Evolutionary conservation across 23 red algal genomes (phyloP).

Genomic region (Gracilaria domingensis): DNA sequence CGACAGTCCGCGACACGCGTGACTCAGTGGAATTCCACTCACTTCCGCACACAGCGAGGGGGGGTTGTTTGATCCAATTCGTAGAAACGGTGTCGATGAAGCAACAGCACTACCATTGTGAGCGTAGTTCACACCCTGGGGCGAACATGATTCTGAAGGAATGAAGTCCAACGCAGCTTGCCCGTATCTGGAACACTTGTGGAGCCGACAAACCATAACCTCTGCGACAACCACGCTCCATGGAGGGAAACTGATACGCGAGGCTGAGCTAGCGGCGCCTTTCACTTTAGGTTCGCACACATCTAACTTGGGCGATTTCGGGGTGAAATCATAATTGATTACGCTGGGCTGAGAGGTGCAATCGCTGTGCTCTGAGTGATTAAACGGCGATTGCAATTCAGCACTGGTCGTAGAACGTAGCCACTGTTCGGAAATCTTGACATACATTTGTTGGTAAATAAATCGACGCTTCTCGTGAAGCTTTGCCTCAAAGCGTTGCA

Average conservation of each 20-base stretch:
- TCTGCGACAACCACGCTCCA: constrained; percentile 25
- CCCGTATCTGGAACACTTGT: constrained; percentile 41
- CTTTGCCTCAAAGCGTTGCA: constrained; percentile 30
- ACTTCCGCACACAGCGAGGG: constrained; percentile 27
- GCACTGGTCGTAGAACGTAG: constrained; percentile 17
- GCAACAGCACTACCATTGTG: neutral
- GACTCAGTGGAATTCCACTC: constrained; percentile 36
- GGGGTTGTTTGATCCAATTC: constrained; percentile 40
- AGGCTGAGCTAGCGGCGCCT: neutral
- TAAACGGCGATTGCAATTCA: neutral
- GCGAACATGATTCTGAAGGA: neutral
- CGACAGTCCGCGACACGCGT: constrained; percentile 36
- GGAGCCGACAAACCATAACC: constrained; percentile 47
- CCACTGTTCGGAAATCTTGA: constrained; percentile 67
- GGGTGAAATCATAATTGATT: neutral
- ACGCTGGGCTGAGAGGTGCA: constrained; percentile 3
- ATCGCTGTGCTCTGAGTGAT: constrained; percentile 18
- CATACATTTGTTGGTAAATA: constrained; percentile 64
- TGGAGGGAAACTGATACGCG: neutral
- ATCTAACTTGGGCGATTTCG: neutral
- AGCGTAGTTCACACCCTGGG: neutral
- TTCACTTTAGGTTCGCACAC: constrained; percentile 17
- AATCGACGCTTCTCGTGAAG: constrained; percentile 58
- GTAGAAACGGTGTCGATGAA: neutral
- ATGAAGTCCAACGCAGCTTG: constrained; percentile 62